Conservation (phyloP, 768 basidiomycete genomes). For the Strobilomyces dryophilus region DNA sequence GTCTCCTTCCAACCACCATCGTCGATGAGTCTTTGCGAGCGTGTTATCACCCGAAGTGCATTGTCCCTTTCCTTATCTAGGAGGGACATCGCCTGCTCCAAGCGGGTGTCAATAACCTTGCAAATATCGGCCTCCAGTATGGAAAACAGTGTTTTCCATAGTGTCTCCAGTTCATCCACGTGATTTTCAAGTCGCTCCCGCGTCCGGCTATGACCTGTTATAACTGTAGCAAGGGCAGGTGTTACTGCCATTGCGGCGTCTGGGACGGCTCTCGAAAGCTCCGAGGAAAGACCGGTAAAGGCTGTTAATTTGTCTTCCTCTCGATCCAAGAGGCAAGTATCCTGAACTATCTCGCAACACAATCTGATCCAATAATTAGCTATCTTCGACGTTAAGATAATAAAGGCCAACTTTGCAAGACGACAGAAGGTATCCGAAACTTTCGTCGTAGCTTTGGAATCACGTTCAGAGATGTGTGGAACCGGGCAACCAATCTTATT, state of each 20-base stretch:
- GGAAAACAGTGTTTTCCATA: slow-evolving; percentile 48
- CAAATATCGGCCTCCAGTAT: slow-evolving; percentile 39
- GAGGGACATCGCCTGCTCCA: slow-evolving; percentile 32
- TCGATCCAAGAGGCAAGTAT: slow-evolving; percentile 38
- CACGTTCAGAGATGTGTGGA: slow-evolving; percentile 1
- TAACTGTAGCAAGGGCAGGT: slow-evolving; percentile 44
- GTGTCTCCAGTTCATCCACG: slow-evolving; percentile 35
- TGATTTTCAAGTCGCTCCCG: slow-evolving; percentile 40
- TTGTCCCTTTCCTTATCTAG: slow-evolving; percentile 31
- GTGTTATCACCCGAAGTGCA: slow-evolving; percentile 17
- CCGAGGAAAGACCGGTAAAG: slow-evolving; percentile 46
- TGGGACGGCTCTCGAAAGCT: slow-evolving; percentile 42
- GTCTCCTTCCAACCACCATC: slow-evolving; percentile 12
- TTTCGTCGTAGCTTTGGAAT: slow-evolving; percentile 6
- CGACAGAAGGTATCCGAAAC: slow-evolving; percentile 35
- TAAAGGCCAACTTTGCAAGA: slow-evolving; percentile 32
- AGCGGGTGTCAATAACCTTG: slow-evolving; percentile 30
- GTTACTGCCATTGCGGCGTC: slow-evolving; percentile 40
- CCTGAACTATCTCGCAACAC: slow-evolving; percentile 42
- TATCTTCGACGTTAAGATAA: slow-evolving; percentile 4
- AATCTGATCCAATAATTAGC: slow-evolving; percentile 33
- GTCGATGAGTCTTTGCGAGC: slow-evolving; percentile 13
- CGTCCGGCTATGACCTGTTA: slow-evolving; percentile 39
- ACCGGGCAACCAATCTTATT: slow-evolving; percentile 2
- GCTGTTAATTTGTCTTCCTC: slow-evolving; percentile 47